These are phyloP conservation scores for Tulasnella sp. DNA, from an alignment of 768 basidiomycete genomes.

Conservation along the genomic window DNA sequence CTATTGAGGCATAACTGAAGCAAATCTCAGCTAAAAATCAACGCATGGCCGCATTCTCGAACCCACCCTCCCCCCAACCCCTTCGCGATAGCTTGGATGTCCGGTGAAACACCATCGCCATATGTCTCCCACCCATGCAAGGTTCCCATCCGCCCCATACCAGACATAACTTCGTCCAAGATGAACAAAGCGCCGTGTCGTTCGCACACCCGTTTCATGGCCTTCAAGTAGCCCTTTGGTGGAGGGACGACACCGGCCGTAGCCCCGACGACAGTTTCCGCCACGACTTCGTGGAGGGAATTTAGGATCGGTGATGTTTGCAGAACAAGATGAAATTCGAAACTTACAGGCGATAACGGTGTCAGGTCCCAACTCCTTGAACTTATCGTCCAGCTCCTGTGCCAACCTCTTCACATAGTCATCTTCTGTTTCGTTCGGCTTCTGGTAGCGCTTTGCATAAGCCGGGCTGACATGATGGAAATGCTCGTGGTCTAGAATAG, in stretches of 20 bases:
- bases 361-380: constrained; percentile 72
- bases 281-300: constrained; percentile 52
- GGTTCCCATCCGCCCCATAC: constrained; percentile 88
- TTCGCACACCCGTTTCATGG: constrained; percentile 51
- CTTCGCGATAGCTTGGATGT: constrained; percentile 85
- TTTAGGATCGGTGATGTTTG: not conserved
- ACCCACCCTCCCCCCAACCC: constrained; percentile 82
- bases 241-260: constrained; percentile 71
- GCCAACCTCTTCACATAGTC: constrained; percentile 73
- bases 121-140: constrained; percentile 82
- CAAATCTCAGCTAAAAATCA: not conserved
- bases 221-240: constrained; percentile 42
- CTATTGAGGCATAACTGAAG: constrained; percentile 70
- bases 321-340: not conserved
- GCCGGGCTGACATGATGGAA: constrained; percentile 89
- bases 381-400: constrained; percentile 81
- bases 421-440: constrained; percentile 63
- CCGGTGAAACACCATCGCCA: constrained; percentile 72
- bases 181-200: constrained; percentile 56
- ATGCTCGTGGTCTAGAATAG: constrained; percentile 56
- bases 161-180: constrained; percentile 89
- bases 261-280: constrained; percentile 84
- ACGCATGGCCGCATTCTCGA: not conserved
- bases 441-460: constrained; percentile 75
- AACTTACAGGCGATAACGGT: constrained; percentile 76